Evolutionary conservation across 2,329 filamentous ascomycete species (phyloP).

Genomic region (Fusarium sp.): DNA sequence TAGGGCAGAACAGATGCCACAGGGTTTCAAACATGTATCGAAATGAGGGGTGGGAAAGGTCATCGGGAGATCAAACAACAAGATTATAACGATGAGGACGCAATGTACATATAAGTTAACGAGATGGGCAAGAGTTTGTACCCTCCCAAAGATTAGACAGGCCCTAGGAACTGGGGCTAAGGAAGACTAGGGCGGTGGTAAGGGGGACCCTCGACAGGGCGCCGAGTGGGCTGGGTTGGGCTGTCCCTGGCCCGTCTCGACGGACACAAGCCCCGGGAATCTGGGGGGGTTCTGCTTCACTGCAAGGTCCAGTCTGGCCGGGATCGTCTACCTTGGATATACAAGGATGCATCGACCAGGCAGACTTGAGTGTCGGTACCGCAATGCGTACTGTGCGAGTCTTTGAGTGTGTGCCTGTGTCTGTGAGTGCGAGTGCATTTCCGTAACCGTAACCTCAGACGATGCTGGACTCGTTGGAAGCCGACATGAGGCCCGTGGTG

Average conservation of each 20-base stretch:
- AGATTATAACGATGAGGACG: slow-evolving; percentile 37
- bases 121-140: slow-evolving; percentile 45
- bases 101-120: slow-evolving; percentile 43
- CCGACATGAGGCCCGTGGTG: slow-evolving; percentile 43
- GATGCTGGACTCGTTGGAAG: slow-evolving; percentile 42
- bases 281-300: slow-evolving; percentile 42
- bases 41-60: slow-evolving; percentile 32
- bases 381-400: slow-evolving; percentile 36
- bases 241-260: slow-evolving; percentile 43
- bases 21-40: slow-evolving; percentile 35
- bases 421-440: slow-evolving; percentile 19
- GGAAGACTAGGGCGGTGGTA: slow-evolving; percentile 45
- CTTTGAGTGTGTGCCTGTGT: slow-evolving; percentile 15
- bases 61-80: slow-evolving; percentile 26
- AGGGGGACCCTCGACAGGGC: slow-evolving; percentile 46
- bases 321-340: slow-evolving; percentile 28
- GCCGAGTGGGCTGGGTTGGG: slow-evolving; percentile 38
- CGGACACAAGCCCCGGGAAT: slow-evolving; percentile 49
- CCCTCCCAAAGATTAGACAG: slow-evolving; percentile 47
- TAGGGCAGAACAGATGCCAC: slow-evolving; percentile 12
- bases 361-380: slow-evolving; percentile 37
- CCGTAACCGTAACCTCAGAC: slow-evolving; percentile 43
- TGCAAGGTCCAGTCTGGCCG: slow-evolving; percentile 37
- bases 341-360: slow-evolving; percentile 45
- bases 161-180: slow-evolving; percentile 45